phyloP scores from a whole-genome alignment of 2,329 filamentous ascomycete species.

The Fusarium floridanum region DNA sequence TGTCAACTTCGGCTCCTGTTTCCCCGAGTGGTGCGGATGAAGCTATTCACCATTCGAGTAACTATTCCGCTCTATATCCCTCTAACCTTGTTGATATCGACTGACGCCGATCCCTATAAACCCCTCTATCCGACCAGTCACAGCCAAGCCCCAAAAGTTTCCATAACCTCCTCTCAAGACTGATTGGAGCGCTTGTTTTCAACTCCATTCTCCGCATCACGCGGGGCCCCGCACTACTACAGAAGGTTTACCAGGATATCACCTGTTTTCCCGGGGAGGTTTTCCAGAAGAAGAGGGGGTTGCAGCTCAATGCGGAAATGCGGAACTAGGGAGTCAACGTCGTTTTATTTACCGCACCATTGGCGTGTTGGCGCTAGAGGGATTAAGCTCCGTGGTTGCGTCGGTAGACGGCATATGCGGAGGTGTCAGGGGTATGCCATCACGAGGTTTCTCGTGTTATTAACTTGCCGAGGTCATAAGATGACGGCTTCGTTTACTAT shows the following conservation, averaged over 20 bases:
- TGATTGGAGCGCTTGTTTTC: constrained; percentile 7
- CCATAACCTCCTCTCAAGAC: neutral
- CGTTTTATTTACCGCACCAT: constrained; percentile 2
- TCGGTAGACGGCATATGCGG: neutral
- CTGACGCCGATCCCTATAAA: neutral
- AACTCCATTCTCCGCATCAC: neutral
- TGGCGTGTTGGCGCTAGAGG: neutral
- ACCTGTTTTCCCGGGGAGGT: neutral
- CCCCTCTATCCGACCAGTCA: neutral
- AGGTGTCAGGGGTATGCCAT: neutral
- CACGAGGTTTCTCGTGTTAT: neutral
- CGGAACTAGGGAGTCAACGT: neutral
- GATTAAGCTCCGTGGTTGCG: neutral
- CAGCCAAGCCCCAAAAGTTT: neutral
- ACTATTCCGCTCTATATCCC: neutral
- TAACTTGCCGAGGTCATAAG: neutral
- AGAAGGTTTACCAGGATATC: constrained; percentile 1
- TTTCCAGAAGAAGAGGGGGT: neutral
- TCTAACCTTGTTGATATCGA: neutral
- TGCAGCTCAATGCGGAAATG: neutral
- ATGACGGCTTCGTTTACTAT: neutral
- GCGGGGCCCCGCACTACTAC: constrained; percentile 2
- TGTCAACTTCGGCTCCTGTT: neutral
- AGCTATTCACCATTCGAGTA: neutral
- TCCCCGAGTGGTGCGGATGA: constrained; percentile 1